Conservation (phyloP, 1,284 basidiomycete genomes). For the Amylostereum chailletii region DNA sequence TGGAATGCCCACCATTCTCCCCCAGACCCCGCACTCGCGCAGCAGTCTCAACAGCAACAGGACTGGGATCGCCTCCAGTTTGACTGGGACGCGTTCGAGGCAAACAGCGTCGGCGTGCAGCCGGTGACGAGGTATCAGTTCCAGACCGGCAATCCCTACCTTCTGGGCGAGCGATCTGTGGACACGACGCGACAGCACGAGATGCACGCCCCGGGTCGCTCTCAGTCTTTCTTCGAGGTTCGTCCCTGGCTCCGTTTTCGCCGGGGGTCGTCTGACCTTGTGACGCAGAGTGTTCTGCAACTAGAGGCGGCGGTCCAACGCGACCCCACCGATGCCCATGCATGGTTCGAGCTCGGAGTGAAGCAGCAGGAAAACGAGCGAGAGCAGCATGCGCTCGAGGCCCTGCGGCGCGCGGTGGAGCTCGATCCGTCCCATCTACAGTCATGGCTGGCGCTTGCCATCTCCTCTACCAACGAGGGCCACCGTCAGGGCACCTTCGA, state of each 20-base stretch:
- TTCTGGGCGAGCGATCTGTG: conserved; percentile 46
- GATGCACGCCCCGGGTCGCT: conserved; percentile 33
- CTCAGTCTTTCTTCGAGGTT: conserved; percentile 53
- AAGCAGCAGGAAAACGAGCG: conserved; percentile 99
- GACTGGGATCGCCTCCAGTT: conserved; percentile 67
- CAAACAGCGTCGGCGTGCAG: conserved; percentile 54
- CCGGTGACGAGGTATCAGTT: conserved; percentile 64
- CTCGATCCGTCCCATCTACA: conserved; percentile 73
- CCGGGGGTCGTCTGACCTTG: conserved; percentile 8
- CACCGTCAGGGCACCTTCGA: conserved; percentile 67
- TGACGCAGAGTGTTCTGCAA: conserved; percentile 71
- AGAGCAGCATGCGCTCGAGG: conserved; percentile 85
- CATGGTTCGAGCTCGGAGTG: conserved; percentile 91
- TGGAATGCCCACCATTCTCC: conserved; percentile 32
- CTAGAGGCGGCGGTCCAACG: conserved; percentile 86
- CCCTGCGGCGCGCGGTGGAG: conserved; percentile 74
- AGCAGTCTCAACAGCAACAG: conserved; percentile 8
- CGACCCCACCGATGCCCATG: conserved; percentile 60
- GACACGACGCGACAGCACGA: conserved; percentile 40
- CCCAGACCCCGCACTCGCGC: conserved; percentile 1
- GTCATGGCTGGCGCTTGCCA: conserved; percentile 87
- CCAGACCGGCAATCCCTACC: conserved; percentile 77
- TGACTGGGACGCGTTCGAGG: conserved; percentile 81
- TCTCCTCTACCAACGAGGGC: conserved; percentile 91
- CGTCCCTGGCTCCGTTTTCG: neutral